Evolutionary conservation across 495 filamentous ascomycete species (phyloP).

Genomic region (Thozetella sp.): DNA sequence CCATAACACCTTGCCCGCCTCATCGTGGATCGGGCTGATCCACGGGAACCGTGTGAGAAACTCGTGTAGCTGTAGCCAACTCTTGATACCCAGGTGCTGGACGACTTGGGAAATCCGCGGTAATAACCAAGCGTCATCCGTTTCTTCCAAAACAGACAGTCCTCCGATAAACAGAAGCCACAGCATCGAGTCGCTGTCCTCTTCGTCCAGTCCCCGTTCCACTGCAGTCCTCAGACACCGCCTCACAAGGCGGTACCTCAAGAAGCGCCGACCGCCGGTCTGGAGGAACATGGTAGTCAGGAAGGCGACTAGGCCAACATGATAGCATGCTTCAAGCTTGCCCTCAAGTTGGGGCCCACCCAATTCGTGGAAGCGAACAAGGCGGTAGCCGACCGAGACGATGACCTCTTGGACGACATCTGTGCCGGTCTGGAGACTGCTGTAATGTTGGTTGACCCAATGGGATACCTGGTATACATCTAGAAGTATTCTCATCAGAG

Average conservation of each 20-base stretch:
- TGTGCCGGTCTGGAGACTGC: slow-evolving; percentile 15
- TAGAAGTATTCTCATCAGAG: slow-evolving; percentile 6
- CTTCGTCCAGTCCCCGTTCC: background rate
- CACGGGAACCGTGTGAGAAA: background rate
- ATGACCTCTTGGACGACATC: slow-evolving; percentile 17
- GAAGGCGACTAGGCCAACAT: slow-evolving; percentile 20
- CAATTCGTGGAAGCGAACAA: slow-evolving; percentile 17
- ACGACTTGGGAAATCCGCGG: background rate
- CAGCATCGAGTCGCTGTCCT: slow-evolving; percentile 9
- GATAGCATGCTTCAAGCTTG: slow-evolving; percentile 8
- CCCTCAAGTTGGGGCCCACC: slow-evolving; percentile 1
- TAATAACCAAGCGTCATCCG: background rate
- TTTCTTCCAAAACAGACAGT: slow-evolving; percentile 8
- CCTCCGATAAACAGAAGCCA: slow-evolving; percentile 22
- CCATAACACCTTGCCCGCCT: background rate
- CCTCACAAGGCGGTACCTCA: slow-evolving; percentile 11
- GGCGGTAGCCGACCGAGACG: slow-evolving; percentile 22
- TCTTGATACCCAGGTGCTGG: background rate
- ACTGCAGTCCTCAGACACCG: slow-evolving; percentile 12
- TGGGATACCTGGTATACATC: slow-evolving; percentile 8
- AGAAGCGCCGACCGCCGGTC: slow-evolving; percentile 8
- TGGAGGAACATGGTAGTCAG: slow-evolving; percentile 22
- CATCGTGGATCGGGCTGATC: background rate
- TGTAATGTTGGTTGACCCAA: background rate
- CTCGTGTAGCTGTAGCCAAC: background rate